Evolutionary conservation across 2,329 filamentous ascomycete species (phyloP), one percentile per base, ranked within the genome.

Genomic region (Zasmidium cellare): DNA sequence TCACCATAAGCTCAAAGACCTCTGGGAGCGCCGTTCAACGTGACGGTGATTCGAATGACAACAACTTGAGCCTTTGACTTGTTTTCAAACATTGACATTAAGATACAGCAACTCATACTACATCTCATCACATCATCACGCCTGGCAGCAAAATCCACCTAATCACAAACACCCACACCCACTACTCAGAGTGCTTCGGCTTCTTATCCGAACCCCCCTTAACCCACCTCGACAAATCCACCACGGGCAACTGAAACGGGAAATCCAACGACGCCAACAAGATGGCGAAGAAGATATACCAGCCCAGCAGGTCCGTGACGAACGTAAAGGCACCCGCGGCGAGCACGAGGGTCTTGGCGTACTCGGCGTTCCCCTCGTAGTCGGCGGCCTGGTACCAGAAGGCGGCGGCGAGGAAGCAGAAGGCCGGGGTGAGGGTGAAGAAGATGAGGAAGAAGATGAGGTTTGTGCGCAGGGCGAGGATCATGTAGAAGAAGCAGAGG

Each of bases 381-480:
- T 76, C 77, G 18, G 74, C 63, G 2, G 84, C 85, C 9, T 80
- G 66, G 18, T 82, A 72, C 79, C 83, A 88, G 72, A 85, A 89
- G 0, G 80, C 80, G 2, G 79, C 85, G 0, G 87, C 80, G 28
- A 91, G 77, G 23, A 85, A 75, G 12, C 73, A 70, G 68, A 91
- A 89, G 2, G 80, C 76, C 12, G 85, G 68, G 18, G 82, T 72
- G n/a, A 91, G 80, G 1, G 78, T 78, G 58, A 85, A 68, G 77
- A 91, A 91, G 72, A 92, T 88, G 55, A 85, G 64, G 64, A 89
- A 82, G 73, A 91, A 90, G 71, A 85, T 80, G 9, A 90, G 56
- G 71, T 92, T 92, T 25, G 87, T 91, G 49, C 89, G 84, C 18
- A 91, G 76, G 1, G 88, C 82, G 74, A 86, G 88, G 69, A 91